Conservation (phyloP, 495 filamentous ascomycete species). For the Penicillium nucicola region DNA sequence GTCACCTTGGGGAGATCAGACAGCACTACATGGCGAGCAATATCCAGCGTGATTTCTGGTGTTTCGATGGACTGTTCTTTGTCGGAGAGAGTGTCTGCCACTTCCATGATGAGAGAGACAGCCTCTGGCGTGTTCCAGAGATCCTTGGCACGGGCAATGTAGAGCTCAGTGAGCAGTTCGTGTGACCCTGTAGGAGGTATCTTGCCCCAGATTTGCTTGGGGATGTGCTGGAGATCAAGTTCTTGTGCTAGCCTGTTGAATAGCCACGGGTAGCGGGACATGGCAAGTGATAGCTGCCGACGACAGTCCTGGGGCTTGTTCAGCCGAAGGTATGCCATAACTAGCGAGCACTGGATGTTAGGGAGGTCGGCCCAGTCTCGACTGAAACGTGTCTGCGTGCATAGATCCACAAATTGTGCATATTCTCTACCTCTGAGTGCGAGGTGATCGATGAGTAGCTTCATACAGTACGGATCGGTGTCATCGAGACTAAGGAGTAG, state of each 20-base stretch:
- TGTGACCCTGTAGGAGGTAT: conserved; percentile 65
- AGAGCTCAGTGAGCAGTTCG: conserved; percentile 71
- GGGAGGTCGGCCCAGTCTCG: conserved; percentile 46
- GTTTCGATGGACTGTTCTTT: conserved; percentile 37
- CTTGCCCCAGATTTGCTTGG: conserved; percentile 77
- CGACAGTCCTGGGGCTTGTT: conserved; percentile 62
- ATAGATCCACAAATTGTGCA: conserved; percentile 69
- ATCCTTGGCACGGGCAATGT: conserved; percentile 76
- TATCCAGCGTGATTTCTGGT: conserved; percentile 54
- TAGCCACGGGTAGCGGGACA: conserved; percentile 77
- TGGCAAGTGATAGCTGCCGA: conserved; percentile 58
- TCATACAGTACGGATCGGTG: conserved; percentile 80
- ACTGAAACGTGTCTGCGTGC: conserved; percentile 54
- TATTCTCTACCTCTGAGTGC: conserved; percentile 77
- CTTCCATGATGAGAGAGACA: conserved; percentile 66
- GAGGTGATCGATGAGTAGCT: conserved; percentile 74
- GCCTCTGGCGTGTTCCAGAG: conserved; percentile 85
- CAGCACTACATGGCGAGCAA: conserved; percentile 77
- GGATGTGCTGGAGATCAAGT: conserved; percentile 66
- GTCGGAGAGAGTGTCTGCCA: conserved; percentile 54
- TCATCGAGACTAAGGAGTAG: conserved; percentile 72
- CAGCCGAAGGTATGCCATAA: conserved; percentile 69
- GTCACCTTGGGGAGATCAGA: conserved; percentile 61
- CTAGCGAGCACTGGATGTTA: conserved; percentile 69
- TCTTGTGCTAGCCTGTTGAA: conserved; percentile 73